Conservation (phyloP, 1,139 yeast genomes). For the Kodamaea anthophila region DNA sequence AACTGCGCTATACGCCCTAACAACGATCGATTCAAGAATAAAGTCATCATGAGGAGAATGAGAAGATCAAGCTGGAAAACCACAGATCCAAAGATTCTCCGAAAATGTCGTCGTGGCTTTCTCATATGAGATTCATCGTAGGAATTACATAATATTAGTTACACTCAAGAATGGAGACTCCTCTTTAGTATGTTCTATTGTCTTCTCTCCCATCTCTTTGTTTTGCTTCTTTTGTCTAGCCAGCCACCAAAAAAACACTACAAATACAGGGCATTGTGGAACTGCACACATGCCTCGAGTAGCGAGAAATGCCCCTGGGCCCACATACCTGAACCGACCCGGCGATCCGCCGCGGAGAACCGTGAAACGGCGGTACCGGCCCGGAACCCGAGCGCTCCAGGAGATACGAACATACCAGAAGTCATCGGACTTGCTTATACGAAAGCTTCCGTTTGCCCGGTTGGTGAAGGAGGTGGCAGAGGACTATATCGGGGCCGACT, state of each 20-base stretch:
- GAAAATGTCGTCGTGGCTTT: too few species aligned
- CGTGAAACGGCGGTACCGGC: slow-evolving; percentile 50
- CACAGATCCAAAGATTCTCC: too few species aligned
- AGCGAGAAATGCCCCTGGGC: slow-evolving; percentile 5
- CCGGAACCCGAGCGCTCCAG: slow-evolving; percentile 69
- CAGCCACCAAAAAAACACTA: slow-evolving; percentile 5
- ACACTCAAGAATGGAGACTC: too few species aligned
- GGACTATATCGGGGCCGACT: slow-evolving; percentile 53
- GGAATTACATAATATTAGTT: too few species aligned
- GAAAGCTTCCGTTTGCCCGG: slow-evolving; percentile 90
- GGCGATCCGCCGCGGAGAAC: slow-evolving; percentile 20
- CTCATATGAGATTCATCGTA: too few species aligned
- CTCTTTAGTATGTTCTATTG: too few species aligned
- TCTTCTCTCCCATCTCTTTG: too few species aligned
- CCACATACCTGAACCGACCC: slow-evolving; percentile 36
- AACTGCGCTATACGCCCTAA: slow-evolving; percentile 85
- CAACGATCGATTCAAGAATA: too few species aligned
- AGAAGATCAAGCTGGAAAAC: too few species aligned
- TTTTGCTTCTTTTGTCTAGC: too few species aligned
- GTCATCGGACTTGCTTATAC: slow-evolving; percentile 66
- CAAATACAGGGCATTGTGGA: too few species aligned
- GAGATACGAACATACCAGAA: slow-evolving; percentile 79
- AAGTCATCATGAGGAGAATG: too few species aligned
- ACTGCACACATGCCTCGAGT: slow-evolving; percentile 5
- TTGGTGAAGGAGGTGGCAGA: slow-evolving; percentile 77